phyloP scores from a whole-genome alignment of 768 basidiomycete species.

The Clitopilus hobsonii region DNA sequence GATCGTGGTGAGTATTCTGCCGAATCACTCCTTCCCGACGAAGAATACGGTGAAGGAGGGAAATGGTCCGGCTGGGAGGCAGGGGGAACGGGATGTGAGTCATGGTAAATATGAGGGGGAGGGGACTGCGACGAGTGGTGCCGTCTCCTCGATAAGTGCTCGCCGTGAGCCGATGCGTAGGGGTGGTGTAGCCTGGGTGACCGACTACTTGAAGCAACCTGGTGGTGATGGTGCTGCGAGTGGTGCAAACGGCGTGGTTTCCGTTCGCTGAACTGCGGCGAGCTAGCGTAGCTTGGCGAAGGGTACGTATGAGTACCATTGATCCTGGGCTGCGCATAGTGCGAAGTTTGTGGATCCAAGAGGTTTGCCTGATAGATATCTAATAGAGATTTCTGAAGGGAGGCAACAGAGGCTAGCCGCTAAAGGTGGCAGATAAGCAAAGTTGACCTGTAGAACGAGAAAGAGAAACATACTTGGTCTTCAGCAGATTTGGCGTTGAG shows the following conservation, averaged over 20 bases:
- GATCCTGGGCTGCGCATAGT: conserved; percentile 14
- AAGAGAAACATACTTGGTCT: conserved; percentile 63
- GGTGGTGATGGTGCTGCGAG: conserved; percentile 19
- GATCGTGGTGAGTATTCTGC: conserved; percentile 69
- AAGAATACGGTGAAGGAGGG: conserved; percentile 73
- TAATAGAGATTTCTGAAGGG: conserved; percentile 67
- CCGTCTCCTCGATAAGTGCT: conserved; percentile 52
- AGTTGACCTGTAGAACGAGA: not conserved
- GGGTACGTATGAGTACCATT: conserved; percentile 35
- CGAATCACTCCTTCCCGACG: conserved; percentile 59
- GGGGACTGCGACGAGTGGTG: conserved; percentile 56
- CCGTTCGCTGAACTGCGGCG: conserved; percentile 28
- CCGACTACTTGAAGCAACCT: conserved; percentile 29
- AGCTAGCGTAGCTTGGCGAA: conserved; percentile 28
- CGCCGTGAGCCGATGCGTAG: conserved; percentile 25
- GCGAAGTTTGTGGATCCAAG: conserved; percentile 7
- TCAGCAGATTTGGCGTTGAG: conserved; percentile 90
- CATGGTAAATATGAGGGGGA: conserved; percentile 36
- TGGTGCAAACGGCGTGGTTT: conserved; percentile 28
- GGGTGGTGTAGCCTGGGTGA: conserved; percentile 33
- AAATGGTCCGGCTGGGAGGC: conserved; percentile 38
- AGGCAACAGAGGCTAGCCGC: conserved; percentile 69
- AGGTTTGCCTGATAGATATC: conserved; percentile 45
- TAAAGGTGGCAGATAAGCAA: conserved; percentile 20
- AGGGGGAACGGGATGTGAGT: conserved; percentile 27